A percentile compares a stretch with the other conserved stretches of the same genome.
phyloP scores from a whole-genome alignment of 371 early-diverging fungal genomes.

The Funneliformis caledonium region DNA sequence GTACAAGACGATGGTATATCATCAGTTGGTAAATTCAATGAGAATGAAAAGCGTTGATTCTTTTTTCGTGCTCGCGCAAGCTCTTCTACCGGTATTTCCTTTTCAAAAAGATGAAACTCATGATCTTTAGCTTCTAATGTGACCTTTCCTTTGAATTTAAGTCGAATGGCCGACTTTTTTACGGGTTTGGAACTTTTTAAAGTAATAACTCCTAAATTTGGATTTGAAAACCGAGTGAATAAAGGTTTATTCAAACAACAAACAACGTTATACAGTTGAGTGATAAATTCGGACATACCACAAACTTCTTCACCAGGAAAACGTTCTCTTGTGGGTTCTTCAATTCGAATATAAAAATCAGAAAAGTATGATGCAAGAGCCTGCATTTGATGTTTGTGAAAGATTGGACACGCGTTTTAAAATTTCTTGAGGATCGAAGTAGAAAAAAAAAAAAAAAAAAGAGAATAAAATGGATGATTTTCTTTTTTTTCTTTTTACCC shows the following conservation, averaged over 20 bases:
- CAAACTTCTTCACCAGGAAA: conserved; percentile 22
- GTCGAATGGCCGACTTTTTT: background rate
- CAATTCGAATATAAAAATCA: conserved; percentile 8
- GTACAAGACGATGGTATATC: background rate
- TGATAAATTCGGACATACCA: background rate
- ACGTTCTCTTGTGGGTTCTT: background rate
- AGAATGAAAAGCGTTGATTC: background rate
- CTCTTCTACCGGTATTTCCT: background rate
- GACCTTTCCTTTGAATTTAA: conserved; percentile 5
- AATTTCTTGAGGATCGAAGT: background rate
- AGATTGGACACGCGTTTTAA: background rate
- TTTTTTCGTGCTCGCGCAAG: background rate
- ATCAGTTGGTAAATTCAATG: background rate
- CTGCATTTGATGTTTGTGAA: background rate
- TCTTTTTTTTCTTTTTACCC: no score
- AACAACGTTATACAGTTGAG: no score
- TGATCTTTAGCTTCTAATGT: background rate
- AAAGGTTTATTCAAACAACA: background rate
- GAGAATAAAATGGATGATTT: no score
- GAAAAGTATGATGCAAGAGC: background rate
- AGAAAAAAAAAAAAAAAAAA: no score
- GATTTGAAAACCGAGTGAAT: background rate
- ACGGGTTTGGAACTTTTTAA: background rate
- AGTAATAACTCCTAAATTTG: background rate
- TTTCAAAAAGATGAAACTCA: background rate